Base-by-base conservation (phyloP, 148 eudicot genomes). In the Chenopodium quinoa region DNA sequence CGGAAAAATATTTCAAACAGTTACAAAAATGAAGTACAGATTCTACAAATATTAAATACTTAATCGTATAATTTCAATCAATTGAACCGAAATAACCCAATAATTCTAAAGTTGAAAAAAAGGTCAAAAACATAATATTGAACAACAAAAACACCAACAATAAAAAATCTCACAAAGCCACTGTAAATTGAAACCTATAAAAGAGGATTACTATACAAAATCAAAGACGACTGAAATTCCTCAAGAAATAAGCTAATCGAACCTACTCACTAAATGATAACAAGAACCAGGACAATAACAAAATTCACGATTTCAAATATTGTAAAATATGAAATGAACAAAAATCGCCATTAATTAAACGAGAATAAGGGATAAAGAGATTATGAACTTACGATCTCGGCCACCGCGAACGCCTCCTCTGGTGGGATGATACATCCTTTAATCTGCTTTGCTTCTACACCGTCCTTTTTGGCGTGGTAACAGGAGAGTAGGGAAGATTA, bases 331-430 rank as follows among this genome's bases (percentile, higher is more conserved):
- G 20, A 81, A 71, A 40, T 22, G 71, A 44, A 23, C 44, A 12
- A 25, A 5, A 68, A 54, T 54, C 14, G 20, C 52, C 52, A 48
- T 50, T 50, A 50, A 50, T 50, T 50, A 12, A 84, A 82, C 85
- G 82, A 75, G 77, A 78, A 2, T 20, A 7, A 79, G 34, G 64
- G 71, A 40, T 52, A 54, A 25, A 58, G 52, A 79, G 23, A 71
- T 63, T 48, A 58, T 69, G 74, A 75, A 62, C 96, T 88, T 91
- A 95, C 98, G 98, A 91, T 95, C 98, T 69, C 97, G 92, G 68
- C 98, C 98, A 65, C 97, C 98, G 20, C 98, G 97, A 84, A 95
- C 98, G 25, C 98, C 97, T 73, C 97, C 96, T 88, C 97, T 90
- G 19, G 91, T 84, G 37, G 98, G 98, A 80, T 95, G 98, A 90